Conservation (phyloP, 1,284 basidiomycete species). For the Inonotus obliquus region DNA sequence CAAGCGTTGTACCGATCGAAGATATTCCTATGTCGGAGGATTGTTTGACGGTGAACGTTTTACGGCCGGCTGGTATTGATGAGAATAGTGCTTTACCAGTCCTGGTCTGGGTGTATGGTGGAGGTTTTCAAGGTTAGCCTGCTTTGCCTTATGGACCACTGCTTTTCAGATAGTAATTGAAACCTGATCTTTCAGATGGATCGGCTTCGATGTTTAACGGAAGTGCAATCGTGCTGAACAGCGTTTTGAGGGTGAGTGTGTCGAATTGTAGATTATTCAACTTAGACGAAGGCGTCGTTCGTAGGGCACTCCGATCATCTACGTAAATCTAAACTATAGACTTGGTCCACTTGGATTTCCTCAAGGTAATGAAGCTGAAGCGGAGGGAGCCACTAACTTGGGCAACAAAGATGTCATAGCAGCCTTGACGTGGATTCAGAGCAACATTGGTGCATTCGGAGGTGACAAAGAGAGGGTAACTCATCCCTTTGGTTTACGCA, state of each 20-base stretch:
- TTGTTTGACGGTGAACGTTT: slow-evolving; percentile 44
- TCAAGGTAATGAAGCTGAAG: slow-evolving; percentile 40
- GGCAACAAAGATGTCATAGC: slow-evolving; percentile 41
- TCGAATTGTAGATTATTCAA: neutral
- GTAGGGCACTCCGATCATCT: slow-evolving; percentile 41
- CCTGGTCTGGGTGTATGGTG: slow-evolving; percentile 32
- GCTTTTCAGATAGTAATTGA: too few species aligned
- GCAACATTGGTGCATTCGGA: slow-evolving; percentile 42
- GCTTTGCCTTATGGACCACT: too few species aligned
- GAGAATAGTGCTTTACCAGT: slow-evolving; percentile 31
- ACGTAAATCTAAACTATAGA: slow-evolving; percentile 54
- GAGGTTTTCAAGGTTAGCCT: slow-evolving; percentile 18
- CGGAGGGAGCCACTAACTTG: slow-evolving; percentile 38
- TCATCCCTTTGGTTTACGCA: neutral
- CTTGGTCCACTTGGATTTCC: slow-evolving; percentile 46
- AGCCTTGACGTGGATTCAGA: slow-evolving; percentile 45
- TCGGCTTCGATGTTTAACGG: slow-evolving; percentile 35
- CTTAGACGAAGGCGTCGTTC: slow-evolving; percentile 12
- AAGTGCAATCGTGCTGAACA: slow-evolving; percentile 40
- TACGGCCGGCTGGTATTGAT: slow-evolving; percentile 34
- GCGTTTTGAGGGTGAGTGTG: slow-evolving; percentile 37
- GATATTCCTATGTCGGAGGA: slow-evolving; percentile 33
- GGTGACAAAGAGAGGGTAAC: slow-evolving; percentile 42
- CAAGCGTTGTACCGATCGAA: neutral
- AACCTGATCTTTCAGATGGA: slow-evolving; percentile 23